Evolutionary conservation across 2,329 filamentous ascomycete species (phyloP).

Genomic region (Pestalotiopsis sp.): DNA sequence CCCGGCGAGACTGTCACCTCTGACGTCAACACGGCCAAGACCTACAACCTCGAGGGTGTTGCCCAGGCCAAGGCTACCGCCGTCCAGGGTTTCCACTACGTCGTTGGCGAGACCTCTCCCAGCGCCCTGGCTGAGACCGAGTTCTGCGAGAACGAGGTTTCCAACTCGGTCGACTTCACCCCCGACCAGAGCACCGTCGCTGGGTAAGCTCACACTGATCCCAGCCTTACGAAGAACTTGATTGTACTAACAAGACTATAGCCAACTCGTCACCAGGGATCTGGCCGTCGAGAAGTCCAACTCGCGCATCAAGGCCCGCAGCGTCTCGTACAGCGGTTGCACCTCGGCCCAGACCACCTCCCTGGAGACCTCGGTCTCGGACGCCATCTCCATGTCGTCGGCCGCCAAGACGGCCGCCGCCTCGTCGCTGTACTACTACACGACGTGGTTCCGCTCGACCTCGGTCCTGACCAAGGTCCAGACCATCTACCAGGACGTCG

Average conservation of each 20-base stretch:
- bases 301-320: slow-evolving; percentile 7
- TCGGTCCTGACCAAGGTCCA: slow-evolving; percentile 7
- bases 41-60: slow-evolving; percentile 10
- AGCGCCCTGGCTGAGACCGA: background rate
- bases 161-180: slow-evolving; percentile 1
- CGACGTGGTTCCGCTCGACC: slow-evolving; percentile 11
- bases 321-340: slow-evolving; percentile 9
- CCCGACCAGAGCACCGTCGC: slow-evolving; percentile 3
- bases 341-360: background rate
- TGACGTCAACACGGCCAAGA: slow-evolving; percentile 10
- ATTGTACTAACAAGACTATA: background rate
- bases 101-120: background rate
- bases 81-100: slow-evolving; percentile 9
- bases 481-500: slow-evolving; percentile 9
- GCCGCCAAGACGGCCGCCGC: slow-evolving; percentile 4
- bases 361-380: slow-evolving; percentile 4
- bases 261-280: background rate
- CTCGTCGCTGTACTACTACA: slow-evolving; percentile 2
- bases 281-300: background rate
- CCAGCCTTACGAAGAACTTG: background rate
- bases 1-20: slow-evolving; percentile 6
- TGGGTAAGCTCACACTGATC: background rate
- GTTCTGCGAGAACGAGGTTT: slow-evolving; percentile 8
- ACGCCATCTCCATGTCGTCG: slow-evolving; percentile 6
- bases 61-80: slow-evolving; percentile 6